Percentiles rank a stretch among this genome's conserved stretches.
These are phyloP conservation scores for Candida cerambycidarum DNA, from an alignment of 805 yeast genomes.

Conservation along the genomic window DNA sequence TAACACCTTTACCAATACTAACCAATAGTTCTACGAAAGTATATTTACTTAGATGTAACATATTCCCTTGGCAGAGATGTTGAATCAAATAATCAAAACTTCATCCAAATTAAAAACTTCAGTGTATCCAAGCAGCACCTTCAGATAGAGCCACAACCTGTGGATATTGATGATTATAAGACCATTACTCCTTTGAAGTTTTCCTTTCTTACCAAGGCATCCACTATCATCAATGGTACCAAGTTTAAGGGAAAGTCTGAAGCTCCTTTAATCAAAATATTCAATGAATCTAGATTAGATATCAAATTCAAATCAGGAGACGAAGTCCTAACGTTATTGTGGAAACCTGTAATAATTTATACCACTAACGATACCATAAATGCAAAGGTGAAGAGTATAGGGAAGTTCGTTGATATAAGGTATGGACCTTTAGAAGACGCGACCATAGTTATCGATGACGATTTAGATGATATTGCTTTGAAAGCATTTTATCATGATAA, in stretches of 20 bases:
- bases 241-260: constrained; percentile 11
- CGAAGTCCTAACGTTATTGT: constrained; percentile 6
- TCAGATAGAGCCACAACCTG: constrained; percentile 6
- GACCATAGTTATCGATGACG: not conserved
- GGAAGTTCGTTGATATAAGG: constrained; percentile 1
- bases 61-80: constrained; percentile 7
- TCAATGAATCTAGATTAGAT: constrained; percentile 6
- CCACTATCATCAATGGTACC: constrained; percentile 12
- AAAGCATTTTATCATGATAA: not conserved
- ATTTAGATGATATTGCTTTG: constrained; percentile 1
- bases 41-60: not conserved
- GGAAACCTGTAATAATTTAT: constrained; percentile 13
- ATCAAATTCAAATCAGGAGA: constrained; percentile 11
- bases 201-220: constrained; percentile 10
- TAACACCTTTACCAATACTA: not conserved
- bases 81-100: not conserved
- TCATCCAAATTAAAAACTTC: constrained; percentile 3
- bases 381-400: not conserved
- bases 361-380: not conserved
- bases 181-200: constrained; percentile 10
- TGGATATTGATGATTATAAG: not conserved
- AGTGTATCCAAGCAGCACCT: constrained; percentile 16
- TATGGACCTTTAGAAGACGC: not conserved
- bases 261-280: constrained; percentile 5
- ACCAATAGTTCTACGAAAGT: constrained; percentile 2